Conservation (phyloP, 805 yeast species). For the Clavispora phyllophila region DNA sequence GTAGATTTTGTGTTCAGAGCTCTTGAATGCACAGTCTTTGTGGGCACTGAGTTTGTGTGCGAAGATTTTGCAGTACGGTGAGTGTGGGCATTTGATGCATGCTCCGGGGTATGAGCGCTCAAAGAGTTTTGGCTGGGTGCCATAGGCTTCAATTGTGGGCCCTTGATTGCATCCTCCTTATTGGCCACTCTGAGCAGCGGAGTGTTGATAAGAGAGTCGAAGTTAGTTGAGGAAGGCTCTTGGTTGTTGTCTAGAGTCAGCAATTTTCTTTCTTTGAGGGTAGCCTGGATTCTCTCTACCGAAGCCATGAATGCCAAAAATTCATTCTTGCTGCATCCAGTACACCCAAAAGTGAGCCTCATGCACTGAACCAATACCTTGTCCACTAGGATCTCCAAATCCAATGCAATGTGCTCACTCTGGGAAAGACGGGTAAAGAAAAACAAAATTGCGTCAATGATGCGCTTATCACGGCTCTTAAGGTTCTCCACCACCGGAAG, state of each 20-base stretch:
- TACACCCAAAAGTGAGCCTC: constrained; percentile 33
- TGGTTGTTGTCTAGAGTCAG: background rate
- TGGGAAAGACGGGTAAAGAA: constrained; percentile 50
- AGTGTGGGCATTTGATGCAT: too few relatives aligned
- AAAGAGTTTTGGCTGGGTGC: constrained; percentile 4
- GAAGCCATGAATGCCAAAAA: constrained; percentile 24
- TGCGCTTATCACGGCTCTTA: constrained; percentile 70
- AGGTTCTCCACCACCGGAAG: constrained; percentile 72
- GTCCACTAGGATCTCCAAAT: constrained; percentile 12
- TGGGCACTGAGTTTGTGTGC: background rate
- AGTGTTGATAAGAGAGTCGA: constrained; percentile 27
- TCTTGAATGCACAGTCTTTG: too few relatives aligned
- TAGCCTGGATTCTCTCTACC: constrained; percentile 6
- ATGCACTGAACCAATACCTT: constrained; percentile 14
- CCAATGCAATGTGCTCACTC: constrained; percentile 22
- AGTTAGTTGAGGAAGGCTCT: constrained; percentile 9
- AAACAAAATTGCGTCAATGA: constrained; percentile 48
- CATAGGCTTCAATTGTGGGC: constrained; percentile 18
- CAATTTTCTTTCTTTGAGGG: constrained; percentile 5
- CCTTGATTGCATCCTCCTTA: constrained; percentile 19
- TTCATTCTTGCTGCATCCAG: constrained; percentile 31
- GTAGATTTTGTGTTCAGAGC: background rate
- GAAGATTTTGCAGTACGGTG: too few relatives aligned
- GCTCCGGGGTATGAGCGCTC: background rate
- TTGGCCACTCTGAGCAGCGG: constrained; percentile 21